These are phyloP conservation scores for Cystoderma amianthinum DNA, from an alignment of 768 basidiomycete genomes.

Conservation along the genomic window DNA sequence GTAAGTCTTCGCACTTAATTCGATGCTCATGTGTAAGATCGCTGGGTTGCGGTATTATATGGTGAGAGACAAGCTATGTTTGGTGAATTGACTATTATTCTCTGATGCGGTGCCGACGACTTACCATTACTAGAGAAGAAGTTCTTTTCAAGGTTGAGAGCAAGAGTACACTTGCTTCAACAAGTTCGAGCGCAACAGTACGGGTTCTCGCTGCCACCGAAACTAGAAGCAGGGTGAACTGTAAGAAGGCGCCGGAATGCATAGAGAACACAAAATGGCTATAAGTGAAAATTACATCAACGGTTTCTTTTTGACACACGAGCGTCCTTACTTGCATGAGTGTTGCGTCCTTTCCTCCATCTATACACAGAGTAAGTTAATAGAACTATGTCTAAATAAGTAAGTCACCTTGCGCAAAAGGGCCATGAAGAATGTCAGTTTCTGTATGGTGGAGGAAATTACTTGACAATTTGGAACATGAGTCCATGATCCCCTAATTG, in stretches of 20 bases:
- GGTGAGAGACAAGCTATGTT: too few species aligned
- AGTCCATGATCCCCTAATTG: conserved; percentile 58
- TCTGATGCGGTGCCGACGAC: too few species aligned
- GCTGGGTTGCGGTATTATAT: too few species aligned
- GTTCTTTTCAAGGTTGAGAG: background rate
- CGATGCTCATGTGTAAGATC: too few species aligned
- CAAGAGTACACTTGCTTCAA: conserved; percentile 23
- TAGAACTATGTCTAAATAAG: background rate
- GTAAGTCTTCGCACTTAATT: too few species aligned
- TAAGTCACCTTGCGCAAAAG: conserved; percentile 37
- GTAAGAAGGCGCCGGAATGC: conserved; percentile 70
- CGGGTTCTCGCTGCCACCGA: conserved; percentile 57
- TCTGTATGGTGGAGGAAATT: conserved; percentile 25
- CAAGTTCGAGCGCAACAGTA: conserved; percentile 35
- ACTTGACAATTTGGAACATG: conserved; percentile 38
- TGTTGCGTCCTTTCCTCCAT: conserved; percentile 31
- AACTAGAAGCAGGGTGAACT: conserved; percentile 53
- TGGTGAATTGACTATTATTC: too few species aligned
- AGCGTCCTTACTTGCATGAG: conserved; percentile 44
- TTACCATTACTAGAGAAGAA: background rate
- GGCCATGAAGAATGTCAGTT: conserved; percentile 22
- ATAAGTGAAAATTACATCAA: background rate
- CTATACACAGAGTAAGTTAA: conserved; percentile 20
- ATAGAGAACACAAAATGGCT: conserved; percentile 51
- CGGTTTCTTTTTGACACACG: background rate